Base-by-base conservation (phyloP, 1,284 basidiomycete genomes). In the Trametes sp. region DNA sequence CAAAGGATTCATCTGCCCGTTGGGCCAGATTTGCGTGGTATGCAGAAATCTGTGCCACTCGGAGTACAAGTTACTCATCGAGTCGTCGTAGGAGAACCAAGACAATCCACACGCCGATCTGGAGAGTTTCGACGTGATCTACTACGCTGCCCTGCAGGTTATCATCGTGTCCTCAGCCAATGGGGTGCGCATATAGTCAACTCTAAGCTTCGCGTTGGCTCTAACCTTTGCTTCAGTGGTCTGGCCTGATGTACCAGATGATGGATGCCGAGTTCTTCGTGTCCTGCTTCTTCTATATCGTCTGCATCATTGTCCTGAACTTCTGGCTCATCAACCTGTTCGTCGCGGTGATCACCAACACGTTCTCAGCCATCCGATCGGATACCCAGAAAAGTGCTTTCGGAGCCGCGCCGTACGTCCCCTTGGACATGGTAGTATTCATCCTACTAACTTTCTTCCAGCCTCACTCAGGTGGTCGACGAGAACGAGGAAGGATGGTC, bases 251-350 rank as follows among this genome's bases (percentile, higher is more conserved):
- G 97, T 98, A 98, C 77, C 76, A 80, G 46, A 91, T 95, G 83
- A 94, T 98, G 77, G 94, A 96, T 70, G 84, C 96, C 1, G 97
- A 99, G 74, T 97, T 92, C 77, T 95, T 93, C 73, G 78, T 90
- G 8, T 95, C 95, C 0, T 92, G 87, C 69, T 80, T 96, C 65
- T 98, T 95, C 79, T 98, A 96, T 80, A 91, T 98, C 69, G 78
- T 91, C 57, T 90, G 89, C 61, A 81, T 96, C 63, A 80, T 97
- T 66, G 85, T 97, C 11, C 83, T 97, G 68, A 96, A 97, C 76
- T 94, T 96, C 73, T 97, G 95, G 94, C 81, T 98, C 60, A 92
- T 97, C 81, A 97, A 98, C 75, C 78, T 98, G 62, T 94, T 98
- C 75, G 95, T 98, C 62, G 97, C 96, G 31, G 96, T 98, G 46